phyloP scores from a whole-genome alignment of 2,329 filamentous ascomycete species.

The Cladorrhinum sp. region DNA sequence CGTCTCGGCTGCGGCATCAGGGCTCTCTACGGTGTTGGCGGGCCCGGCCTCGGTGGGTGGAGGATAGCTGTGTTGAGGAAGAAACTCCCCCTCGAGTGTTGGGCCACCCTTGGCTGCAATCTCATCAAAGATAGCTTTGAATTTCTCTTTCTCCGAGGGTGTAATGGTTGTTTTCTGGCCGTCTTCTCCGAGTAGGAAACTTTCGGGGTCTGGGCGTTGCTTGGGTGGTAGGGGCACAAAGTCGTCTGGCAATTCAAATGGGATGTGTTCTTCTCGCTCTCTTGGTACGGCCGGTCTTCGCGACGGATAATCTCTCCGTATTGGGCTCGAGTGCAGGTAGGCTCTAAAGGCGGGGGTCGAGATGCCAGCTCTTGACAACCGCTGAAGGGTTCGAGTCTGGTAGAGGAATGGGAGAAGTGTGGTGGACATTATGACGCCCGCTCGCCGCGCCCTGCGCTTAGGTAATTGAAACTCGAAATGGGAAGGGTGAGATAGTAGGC shows the following conservation, averaged over 20 bases:
- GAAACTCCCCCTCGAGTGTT: neutral
- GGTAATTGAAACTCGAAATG: neutral
- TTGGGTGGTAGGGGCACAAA: slow-evolving; percentile 30
- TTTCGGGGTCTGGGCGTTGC: slow-evolving; percentile 24
- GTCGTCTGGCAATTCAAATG: slow-evolving; percentile 47
- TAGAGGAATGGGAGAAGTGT: slow-evolving; percentile 67
- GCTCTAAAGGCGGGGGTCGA: slow-evolving; percentile 30
- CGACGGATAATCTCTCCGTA: neutral
- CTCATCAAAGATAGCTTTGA: slow-evolving; percentile 56
- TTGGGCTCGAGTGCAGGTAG: slow-evolving; percentile 26
- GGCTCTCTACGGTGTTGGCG: neutral
- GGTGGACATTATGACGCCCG: slow-evolving; percentile 40
- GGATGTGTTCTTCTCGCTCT: slow-evolving; percentile 36
- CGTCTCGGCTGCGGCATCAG: neutral
- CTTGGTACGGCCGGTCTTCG: neutral
- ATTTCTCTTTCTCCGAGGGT: slow-evolving; percentile 47
- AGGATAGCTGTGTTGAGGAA: slow-evolving; percentile 25
- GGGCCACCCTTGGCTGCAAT: slow-evolving; percentile 41
- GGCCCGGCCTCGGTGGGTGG: slow-evolving; percentile 16
- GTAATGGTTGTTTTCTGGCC: slow-evolving; percentile 52
- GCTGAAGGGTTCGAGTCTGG: slow-evolving; percentile 62
- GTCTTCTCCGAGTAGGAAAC: slow-evolving; percentile 19
- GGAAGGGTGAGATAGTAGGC: neutral
- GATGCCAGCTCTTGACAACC: slow-evolving; percentile 29
- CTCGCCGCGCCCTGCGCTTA: neutral